Conservation (phyloP, 345 rosid genomes). For the Syzygium oleosum region DNA sequence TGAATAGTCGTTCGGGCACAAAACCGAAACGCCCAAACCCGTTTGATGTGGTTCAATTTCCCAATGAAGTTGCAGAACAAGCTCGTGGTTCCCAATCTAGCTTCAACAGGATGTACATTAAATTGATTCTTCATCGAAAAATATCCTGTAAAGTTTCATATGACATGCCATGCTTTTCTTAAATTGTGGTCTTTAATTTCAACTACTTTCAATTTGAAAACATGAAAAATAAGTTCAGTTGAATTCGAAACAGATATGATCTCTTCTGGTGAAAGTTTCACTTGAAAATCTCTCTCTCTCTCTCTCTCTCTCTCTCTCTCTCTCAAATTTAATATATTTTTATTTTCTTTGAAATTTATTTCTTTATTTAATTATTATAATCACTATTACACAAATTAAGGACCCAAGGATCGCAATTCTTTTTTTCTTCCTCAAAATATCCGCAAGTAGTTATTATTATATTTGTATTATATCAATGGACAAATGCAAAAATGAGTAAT, state of each 20-base stretch:
- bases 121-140: background rate
- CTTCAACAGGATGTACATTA: background rate
- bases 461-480: too few species aligned
- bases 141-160: background rate
- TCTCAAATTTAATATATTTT: background rate
- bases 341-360: too few species aligned
- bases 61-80: background rate
- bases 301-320: too few species aligned
- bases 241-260: background rate
- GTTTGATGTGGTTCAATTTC: background rate
- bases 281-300: background rate
- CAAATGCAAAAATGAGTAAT: too few species aligned
- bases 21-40: accelerated
- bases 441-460: too few species aligned
- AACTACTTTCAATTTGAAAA: background rate
- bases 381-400: too few species aligned
- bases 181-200: background rate
- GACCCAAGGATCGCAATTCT: too few species aligned
- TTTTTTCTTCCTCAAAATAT: too few species aligned
- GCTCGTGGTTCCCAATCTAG: background rate
- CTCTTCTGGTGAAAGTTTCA: background rate
- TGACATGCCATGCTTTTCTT: background rate
- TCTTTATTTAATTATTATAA: too few species aligned
- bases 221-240: background rate
- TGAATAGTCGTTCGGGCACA: background rate